Evolutionary conservation across 2,329 filamentous ascomycete genomes (phyloP), one percentile per base, ranked within the genome.

Genomic region (Cordyceps farinosa): DNA sequence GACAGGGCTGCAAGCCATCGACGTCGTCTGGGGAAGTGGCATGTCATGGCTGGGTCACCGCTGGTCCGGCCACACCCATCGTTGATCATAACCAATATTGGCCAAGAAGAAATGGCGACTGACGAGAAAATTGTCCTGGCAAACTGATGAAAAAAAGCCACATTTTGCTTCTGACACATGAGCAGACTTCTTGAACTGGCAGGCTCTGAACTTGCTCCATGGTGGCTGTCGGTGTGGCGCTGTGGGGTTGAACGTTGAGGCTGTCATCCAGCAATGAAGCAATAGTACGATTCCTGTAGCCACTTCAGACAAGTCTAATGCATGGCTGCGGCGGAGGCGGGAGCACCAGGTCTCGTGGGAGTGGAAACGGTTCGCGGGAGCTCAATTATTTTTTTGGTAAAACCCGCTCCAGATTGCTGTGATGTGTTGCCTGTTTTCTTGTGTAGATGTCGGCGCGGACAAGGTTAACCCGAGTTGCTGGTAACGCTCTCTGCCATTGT

Each of bases 141-240:
- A 7, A 29, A 6, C 10, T 42, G 15, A 2, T 15, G 6, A 22
- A 2, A 10, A n/a, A 47, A 6, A 45, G 40, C 40, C 54, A 8
- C 29, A 17, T 34, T 58, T 36, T 9, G 38, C 11, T 52, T 45
- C 36, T 60, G 47, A 27, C 38, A 52, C 29, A 60, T 52, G 57
- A 60, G 36, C 22, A 22, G 22, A 22, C 22, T 22, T 22, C 22
- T 22, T 22, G 22, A 22, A 22, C 22, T 22, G 22, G 57, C 6
- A 44, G 38, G 34, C 38, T 44, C 17, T 48, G 15, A n/a, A 34
- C 48, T 36, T 40, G 50, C 40, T 36, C 29, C 58, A 22, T 47
- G 48, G 58, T 61, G 58, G 40, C 58, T 54, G 58, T 38, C 40
- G n/a, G 40, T 30, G 47, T 61, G 50, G 58, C 58, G 48, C 38